Conservation (phyloP, 1,139 yeast genomes). For the Hansenula lynferdii region DNA sequence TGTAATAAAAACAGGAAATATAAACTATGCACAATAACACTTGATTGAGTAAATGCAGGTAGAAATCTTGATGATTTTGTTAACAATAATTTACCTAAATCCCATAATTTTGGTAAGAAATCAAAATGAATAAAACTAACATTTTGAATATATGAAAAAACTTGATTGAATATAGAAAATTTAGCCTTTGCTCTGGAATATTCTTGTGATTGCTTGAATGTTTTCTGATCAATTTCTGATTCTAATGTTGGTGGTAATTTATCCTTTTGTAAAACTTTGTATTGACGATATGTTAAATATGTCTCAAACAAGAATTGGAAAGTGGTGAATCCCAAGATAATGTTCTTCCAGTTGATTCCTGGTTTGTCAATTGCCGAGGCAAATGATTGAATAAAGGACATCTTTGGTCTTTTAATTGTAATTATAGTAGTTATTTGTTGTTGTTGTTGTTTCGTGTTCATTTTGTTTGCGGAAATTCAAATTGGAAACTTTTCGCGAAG, state of each 20-base stretch:
- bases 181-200: constrained; percentile 80
- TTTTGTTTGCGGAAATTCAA: no score
- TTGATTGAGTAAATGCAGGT: constrained; percentile 35
- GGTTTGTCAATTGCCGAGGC: constrained; percentile 46
- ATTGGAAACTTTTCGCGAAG: no score
- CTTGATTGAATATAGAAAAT: constrained; percentile 56
- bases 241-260: constrained; percentile 58
- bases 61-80: constrained; percentile 20
- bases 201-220: constrained; percentile 71
- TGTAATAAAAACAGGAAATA: constrained; percentile 52
- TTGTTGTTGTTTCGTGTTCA: no score
- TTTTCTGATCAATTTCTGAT: constrained; percentile 62
- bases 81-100: constrained; percentile 39
- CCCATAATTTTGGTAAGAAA: constrained; percentile 68
- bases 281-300: constrained; percentile 74
- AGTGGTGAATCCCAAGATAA: constrained; percentile 69
- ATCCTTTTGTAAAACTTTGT: constrained; percentile 55
- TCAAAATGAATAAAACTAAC: constrained; percentile 55
- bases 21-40: constrained; percentile 63
- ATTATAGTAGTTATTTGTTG: no score
- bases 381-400: constrained; percentile 31
- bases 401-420: no score
- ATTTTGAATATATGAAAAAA: constrained; percentile 51
- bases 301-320: constrained; percentile 75
- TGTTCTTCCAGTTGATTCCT: constrained; percentile 69